Evolutionary conservation across 495 filamentous ascomycete genomes (phyloP), one percentile per base, ranked within the genome.

Genomic region (Daldinia bambusicola): DNA sequence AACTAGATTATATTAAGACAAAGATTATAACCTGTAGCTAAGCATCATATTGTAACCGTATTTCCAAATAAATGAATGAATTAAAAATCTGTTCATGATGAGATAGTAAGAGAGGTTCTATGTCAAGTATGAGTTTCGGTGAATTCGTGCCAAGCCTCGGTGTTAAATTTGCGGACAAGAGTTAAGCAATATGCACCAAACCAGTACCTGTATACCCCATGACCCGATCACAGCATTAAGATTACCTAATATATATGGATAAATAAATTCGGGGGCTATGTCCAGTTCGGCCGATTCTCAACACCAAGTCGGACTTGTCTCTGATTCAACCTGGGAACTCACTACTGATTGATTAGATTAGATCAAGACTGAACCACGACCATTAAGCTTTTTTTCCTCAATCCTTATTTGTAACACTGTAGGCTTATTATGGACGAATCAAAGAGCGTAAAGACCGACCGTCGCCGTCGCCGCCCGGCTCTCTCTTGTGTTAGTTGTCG

Each of bases 401-500:
- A 48, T 22, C 20, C 20, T 8, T 48, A 48, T 43, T 20, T 56
- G 12, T 8, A 45, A 16, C 12, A 12, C 36, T 31, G 16, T 32
- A 36, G n/a, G 7, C 9, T 56, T n/a, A 48, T 26, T 20, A 68
- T 72, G 70, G 55, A 72, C 1, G 56, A 62, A 34, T 12, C 14
- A 48, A 50, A 56, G 14, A 61, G 26, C 14, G 30, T 53, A n/a
- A 65, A 69, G 31, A 18, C 16, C 18, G 66, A 72, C 16, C 70
- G 70, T 48, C 76, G 80, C 12, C 81, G 82, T 36, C 80, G 82
- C 45, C 75, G 82, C 6, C 82, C 82, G 4, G 81, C 83, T 22
- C 76, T 82, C 30, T 84, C 85, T 2, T 87, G 84, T 69, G 75
- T 85, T 37, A 84, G 84, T 57, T 88, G 86, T 71, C 75, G 83